Percentiles rank a stretch among this genome's conserved stretches.
phyloP scores from a whole-genome alignment of 2,329 filamentous ascomycete species.

The Aureobasidium lini region DNA sequence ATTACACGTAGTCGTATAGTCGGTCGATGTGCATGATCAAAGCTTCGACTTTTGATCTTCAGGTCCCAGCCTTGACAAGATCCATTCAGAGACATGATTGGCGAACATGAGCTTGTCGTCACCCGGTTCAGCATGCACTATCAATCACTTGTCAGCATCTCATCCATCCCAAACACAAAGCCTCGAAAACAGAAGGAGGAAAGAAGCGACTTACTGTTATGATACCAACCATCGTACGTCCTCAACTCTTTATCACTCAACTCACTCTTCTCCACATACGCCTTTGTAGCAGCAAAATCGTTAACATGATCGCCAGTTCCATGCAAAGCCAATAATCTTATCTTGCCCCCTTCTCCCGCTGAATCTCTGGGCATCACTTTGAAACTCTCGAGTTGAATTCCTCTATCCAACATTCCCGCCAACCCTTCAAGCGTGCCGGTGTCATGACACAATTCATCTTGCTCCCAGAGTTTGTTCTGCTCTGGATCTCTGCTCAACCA shows the following conservation, averaged over 20 bases:
- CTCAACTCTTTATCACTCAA: slow-evolving; percentile 64
- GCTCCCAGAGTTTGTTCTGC: slow-evolving; percentile 52
- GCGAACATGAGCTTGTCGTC: slow-evolving; percentile 28
- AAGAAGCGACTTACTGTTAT: slow-evolving; percentile 48
- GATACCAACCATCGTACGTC: slow-evolving; percentile 69
- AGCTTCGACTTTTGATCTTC: background rate
- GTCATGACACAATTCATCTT: slow-evolving; percentile 69
- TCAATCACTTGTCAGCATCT: background rate
- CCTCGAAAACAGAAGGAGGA: too few relatives aligned
- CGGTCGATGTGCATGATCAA: background rate
- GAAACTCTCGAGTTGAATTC: slow-evolving; percentile 51
- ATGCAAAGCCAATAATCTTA: slow-evolving; percentile 64
- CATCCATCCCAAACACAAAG: background rate
- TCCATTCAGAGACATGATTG: slow-evolving; percentile 28
- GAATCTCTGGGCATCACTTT: slow-evolving; percentile 38
- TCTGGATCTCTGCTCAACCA: slow-evolving; percentile 61
- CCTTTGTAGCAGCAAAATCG: slow-evolving; percentile 56
- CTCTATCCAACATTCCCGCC: slow-evolving; percentile 68
- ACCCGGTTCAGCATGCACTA: slow-evolving; percentile 30
- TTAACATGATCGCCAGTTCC: slow-evolving; percentile 68
- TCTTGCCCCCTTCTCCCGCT: slow-evolving; percentile 47
- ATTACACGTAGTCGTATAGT: background rate
- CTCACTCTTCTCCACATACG: slow-evolving; percentile 51
- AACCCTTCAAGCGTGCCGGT: slow-evolving; percentile 80
- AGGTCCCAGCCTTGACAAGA: slow-evolving; percentile 19